Conservation (phyloP, 2,329 filamentous ascomycete genomes). For the Pseudocercospora pini-densiflorae region DNA sequence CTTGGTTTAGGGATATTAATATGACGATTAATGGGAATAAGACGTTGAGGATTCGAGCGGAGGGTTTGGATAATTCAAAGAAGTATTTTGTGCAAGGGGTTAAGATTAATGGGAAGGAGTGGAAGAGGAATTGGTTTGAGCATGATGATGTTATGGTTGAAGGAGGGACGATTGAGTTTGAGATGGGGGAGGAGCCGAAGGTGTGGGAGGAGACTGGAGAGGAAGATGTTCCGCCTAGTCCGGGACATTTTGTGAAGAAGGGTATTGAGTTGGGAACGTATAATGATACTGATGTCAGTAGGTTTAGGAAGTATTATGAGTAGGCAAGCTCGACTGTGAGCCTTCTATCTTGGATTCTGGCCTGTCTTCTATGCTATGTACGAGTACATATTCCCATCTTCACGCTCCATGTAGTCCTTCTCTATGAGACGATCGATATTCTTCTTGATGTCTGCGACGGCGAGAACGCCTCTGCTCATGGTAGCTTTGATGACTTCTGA, state of each 20-base stretch:
- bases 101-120: conserved; percentile 57
- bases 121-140: conserved; percentile 61
- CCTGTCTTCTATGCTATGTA: conserved; percentile 48
- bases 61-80: conserved; percentile 46
- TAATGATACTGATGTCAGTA: conserved; percentile 1
- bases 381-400: conserved; percentile 62
- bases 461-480: conserved; percentile 81
- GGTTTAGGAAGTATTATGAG: not conserved
- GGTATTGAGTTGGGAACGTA: conserved; percentile 2
- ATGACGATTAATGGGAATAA: conserved; percentile 36
- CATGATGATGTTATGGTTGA: conserved; percentile 55
- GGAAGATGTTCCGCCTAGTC: conserved; percentile 56
- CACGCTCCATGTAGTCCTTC: conserved; percentile 88
- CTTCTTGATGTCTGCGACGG: conserved; percentile 87
- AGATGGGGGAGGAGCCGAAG: conserved; percentile 46
- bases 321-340: not conserved
- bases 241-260: conserved; percentile 43
- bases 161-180: conserved; percentile 56
- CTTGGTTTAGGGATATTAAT: conserved; percentile 38
- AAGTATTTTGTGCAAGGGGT: conserved; percentile 60
- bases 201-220: conserved; percentile 49
- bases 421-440: conserved; percentile 97
- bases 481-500: conserved; percentile 92
- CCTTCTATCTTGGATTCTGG: not conserved
- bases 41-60: conserved; percentile 54